Base-by-base conservation (phyloP, 2,329 filamentous ascomycete genomes). In the Penicillium sp. region DNA sequence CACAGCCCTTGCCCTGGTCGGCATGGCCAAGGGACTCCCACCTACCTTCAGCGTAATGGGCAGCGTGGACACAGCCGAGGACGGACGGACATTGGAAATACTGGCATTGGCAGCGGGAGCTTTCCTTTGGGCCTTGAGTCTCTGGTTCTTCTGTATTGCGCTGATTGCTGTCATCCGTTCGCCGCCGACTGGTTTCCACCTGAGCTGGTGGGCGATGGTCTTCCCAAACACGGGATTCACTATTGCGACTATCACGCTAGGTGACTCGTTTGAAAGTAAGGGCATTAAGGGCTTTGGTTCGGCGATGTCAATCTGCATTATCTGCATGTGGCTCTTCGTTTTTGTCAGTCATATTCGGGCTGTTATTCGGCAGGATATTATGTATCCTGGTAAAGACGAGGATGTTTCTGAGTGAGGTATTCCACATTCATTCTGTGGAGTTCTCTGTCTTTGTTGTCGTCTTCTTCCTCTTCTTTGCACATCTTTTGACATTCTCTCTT, bases 1-100 rank as follows among this genome's bases (percentile, higher is more conserved):
- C 74, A 90, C 87, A 0, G 84, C 83, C 1, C 74, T 90, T 12
- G 87, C 87, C 0, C 76, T 90, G 33, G 82, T 90, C 30, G 86
- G 86, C 41, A 86, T 90, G 80, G 80, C 86, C 0, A 77, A 80
- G 39, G 78, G 79, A 7, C 68, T 85, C 0, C 74, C 73, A 1
- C 61, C 70, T 4, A 73, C 76, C 30, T 81, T 80, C 56, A 72
- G 72, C 39, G 69, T 83, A 46, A 73, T 78, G 21, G 70, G 75
- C 13, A 74, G 68, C 15, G 43, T 51, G 7, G 54, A 60, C 44
- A 60, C 52, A 1, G 47, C 54, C 2, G 55, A 63, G 62, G 75
- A 51, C 46, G 60, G 51, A 7, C 69, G 72, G 4, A 64, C 80
- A 12, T 64, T 80, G 47, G 65, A 75, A 24, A 73, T 79, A 3